Base-by-base conservation (phyloP, 1,139 yeast species). In the Nakaseomyces sp. region DNA sequence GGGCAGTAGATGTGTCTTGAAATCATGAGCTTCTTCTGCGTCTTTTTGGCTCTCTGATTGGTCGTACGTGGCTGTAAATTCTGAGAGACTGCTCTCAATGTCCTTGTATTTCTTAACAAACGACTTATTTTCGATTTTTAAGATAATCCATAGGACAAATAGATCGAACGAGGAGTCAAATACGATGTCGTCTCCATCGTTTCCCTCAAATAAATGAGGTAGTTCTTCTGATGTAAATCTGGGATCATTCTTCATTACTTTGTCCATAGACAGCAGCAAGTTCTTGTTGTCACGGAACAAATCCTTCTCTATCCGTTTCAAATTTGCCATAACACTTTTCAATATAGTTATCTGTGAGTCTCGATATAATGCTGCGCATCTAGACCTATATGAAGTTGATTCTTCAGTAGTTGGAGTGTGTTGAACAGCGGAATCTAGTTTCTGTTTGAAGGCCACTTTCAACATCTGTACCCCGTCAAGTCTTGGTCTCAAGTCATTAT, bases 391-490 rank as follows among this genome's bases (percentile, higher is more conserved):
- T 22, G 20, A 10, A 2, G 1, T 26, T 16, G 20, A 12, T 13
- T 19, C 18, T 3, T 35, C 15, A 15, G 9, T n/a, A 3, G 13
- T 8, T n/a, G 37, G 30, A 5, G 22, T n/a, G 12, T 20, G 24
- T 20, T 30, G n/a, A 18, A 24, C 4, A 3, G 35, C 42, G 12
- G 20, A 33, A 1, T 43, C 37, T 7, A 53, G 35, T 43, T 60
- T 60, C 28, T 47, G 48, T 40, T 51, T 48, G 19, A 60, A 33
- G 1, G 64, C 62, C 13, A 45, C 47, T 39, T 57, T 52, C 40
- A 61, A 40, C 22, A 43, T 45, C 50, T 76, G 74, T 37, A 80
- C 57, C 0, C 85, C 87, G 25, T 79, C 78, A 7, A 81, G 63
- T 48, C 69, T 65, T 72, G 77, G 73, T 54, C 86, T 68, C 35